A percentile compares a stretch with the other conserved stretches of the same genome.
phyloP scores from a whole-genome alignment of 2,329 filamentous ascomycete genomes.

The Biscogniauxia mediterranea region DNA sequence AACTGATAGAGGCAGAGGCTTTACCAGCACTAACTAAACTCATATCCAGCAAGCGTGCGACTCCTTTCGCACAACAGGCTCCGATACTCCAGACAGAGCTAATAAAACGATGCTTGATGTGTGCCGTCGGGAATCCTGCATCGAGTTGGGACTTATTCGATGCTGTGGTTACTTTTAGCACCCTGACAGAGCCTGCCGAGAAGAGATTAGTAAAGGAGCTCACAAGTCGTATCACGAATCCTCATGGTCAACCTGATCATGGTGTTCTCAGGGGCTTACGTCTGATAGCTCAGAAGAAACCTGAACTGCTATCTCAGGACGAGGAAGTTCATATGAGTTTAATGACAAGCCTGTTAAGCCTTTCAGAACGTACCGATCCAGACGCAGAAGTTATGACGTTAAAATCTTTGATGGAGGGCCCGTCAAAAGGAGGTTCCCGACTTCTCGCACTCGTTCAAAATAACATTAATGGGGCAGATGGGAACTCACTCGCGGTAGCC shows the following conservation, averaged over 20 bases:
- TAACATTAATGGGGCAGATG: slow-evolving; percentile 50
- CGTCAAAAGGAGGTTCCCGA: slow-evolving; percentile 42
- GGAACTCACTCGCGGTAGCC: slow-evolving; percentile 51
- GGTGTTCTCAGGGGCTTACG: slow-evolving; percentile 46
- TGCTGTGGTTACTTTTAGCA: slow-evolving; percentile 43
- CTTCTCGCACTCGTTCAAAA: slow-evolving; percentile 52
- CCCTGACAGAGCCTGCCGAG: slow-evolving; percentile 37
- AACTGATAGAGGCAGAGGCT: slow-evolving; percentile 29
- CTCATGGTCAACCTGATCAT: slow-evolving; percentile 22
- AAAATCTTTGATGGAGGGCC: slow-evolving; percentile 45
- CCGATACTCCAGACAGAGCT: slow-evolving; percentile 48
- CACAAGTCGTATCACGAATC: slow-evolving; percentile 17
- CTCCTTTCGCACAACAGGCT: slow-evolving; percentile 38
- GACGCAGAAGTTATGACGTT: slow-evolving; percentile 41
- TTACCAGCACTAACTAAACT: slow-evolving; percentile 42
- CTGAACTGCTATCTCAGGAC: slow-evolving; percentile 44
- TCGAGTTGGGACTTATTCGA: slow-evolving; percentile 47
- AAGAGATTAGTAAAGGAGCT: slow-evolving; percentile 36
- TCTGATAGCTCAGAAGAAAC: slow-evolving; percentile 44
- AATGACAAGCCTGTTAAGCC: slow-evolving; percentile 50
- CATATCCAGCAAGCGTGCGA: slow-evolving; percentile 44
- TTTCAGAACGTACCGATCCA: slow-evolving; percentile 49
- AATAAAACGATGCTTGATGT: slow-evolving; percentile 38
- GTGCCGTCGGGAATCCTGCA: slow-evolving; percentile 33
- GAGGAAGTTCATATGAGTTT: slow-evolving; percentile 48